Evolutionary conservation across 345 rosid genomes (phyloP).

Genomic region (Euclidium syriacum): DNA sequence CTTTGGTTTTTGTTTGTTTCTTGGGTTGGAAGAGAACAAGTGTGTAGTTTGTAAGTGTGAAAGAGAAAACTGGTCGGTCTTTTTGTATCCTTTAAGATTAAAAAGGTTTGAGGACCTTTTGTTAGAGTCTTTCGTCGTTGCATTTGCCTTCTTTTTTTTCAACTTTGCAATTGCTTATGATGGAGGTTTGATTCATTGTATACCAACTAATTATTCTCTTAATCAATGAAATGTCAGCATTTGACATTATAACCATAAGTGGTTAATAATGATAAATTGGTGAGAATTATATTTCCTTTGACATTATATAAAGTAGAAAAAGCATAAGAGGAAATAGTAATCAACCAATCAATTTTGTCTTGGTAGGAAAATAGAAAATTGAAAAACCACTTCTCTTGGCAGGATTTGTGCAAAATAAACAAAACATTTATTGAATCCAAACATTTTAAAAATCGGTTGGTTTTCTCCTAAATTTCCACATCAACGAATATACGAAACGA

Average conservation of each 20-base stretch:
- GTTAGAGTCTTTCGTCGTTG: neutral
- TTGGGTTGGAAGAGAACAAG: slow-evolving; percentile 6
- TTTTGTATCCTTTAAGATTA: slow-evolving; percentile 1
- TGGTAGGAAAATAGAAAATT: too few species aligned
- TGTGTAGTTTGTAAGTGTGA: slow-evolving; percentile 19
- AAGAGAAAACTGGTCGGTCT: slow-evolving; percentile 8
- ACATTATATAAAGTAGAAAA: neutral
- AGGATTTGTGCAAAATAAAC: too few species aligned
- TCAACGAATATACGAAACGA: too few species aligned
- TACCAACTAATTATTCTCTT: slow-evolving; percentile 7
- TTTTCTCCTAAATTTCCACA: too few species aligned
- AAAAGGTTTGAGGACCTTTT: neutral
- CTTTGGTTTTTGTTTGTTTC: slow-evolving; percentile 2
- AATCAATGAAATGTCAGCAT: slow-evolving; percentile 10
- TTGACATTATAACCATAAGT: neutral
- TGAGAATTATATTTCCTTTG: neutral
- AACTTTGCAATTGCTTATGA: neutral
- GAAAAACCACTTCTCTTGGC: too few species aligned
- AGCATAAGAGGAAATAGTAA: neutral
- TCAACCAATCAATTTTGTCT: too few species aligned
- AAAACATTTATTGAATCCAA: too few species aligned
- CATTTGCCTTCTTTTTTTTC: slow-evolving; percentile 6
- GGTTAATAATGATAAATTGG: neutral
- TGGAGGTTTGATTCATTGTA: slow-evolving; percentile 8
- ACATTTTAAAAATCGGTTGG: too few species aligned